Base-by-base conservation (phyloP, 208 protist species). In the Leishmania lainsoni region DNA sequence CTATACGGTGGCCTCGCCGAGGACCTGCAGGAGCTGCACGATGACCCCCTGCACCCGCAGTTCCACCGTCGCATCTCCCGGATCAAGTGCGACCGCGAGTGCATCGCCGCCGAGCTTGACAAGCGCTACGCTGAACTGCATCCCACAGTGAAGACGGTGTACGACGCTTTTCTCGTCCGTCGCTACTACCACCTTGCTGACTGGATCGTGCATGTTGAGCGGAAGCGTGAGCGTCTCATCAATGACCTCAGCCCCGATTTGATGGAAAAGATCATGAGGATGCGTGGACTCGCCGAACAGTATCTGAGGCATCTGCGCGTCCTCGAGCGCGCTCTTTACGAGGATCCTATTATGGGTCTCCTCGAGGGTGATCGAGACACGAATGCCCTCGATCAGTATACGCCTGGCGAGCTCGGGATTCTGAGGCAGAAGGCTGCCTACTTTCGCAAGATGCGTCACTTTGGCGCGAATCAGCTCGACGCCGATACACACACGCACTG, bases 91-190 rank as follows among this genome's bases (percentile, higher is more conserved):
- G 88, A 95, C 29, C 81, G 91, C 17, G 89, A 97, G 74, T 83
- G 87, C 16, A 96, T 96, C 70, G 92, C 91, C 16, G 76, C 48
- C 29, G 91, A 86, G 66, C 81, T 97, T 29, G 94, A 97, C 84
- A 84, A 87, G 72, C 78, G 80, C 45, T 97, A 97, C 81, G 91
- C 90, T 1, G 75, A 68, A 9, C 86, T 97, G 58, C 94, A 97
- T 83, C 94, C 94, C 3, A 97, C 94, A 0, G 79, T 95, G 48
- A 97, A 97, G 78, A 94, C 94, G 12, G 79, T 97, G 20, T 96
- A 94, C 81, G 94, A 97, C 81, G 94, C 94, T 3, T 94, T 89
- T 76, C 80, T 97, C 9, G 92, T 96, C 22, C 91, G 94, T 16
- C 92, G 94, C 42, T 96, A 95, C 81, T 97, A 94, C 77, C 89